phyloP scores from a whole-genome alignment of 2,329 filamentous ascomycete genomes.

The Helotiales sp. region DNA sequence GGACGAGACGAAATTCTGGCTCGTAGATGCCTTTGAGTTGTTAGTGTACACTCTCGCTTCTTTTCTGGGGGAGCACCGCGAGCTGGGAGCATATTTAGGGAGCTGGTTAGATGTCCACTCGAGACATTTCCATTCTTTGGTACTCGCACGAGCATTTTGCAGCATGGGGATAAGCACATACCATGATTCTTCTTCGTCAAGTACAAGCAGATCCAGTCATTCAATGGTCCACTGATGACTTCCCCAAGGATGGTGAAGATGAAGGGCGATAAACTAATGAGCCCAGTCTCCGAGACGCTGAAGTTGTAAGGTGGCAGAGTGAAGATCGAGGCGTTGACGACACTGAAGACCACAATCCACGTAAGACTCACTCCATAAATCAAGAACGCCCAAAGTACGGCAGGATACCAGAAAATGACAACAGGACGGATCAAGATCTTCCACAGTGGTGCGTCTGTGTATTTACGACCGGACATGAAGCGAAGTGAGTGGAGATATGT shows the following conservation, averaged over 20 bases:
- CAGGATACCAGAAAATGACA: constrained; percentile 39
- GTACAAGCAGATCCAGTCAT: constrained; percentile 31
- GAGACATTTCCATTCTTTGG: too few relatives aligned
- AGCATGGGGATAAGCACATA: too few relatives aligned
- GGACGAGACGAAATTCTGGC: constrained; percentile 49
- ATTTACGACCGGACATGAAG: constrained; percentile 34
- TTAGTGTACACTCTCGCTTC: too few relatives aligned
- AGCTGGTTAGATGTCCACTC: too few relatives aligned
- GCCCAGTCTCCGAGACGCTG: constrained; percentile 46
- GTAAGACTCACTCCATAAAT: constrained; percentile 44
- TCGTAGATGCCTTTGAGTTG: constrained; percentile 36
- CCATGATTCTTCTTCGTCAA: constrained; percentile 22
- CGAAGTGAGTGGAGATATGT: constrained; percentile 32
- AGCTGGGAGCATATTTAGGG: too few relatives aligned
- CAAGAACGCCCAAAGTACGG: constrained; percentile 39
- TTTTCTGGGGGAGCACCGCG: too few relatives aligned
- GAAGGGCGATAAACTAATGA: constrained; percentile 52
- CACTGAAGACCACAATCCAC: constrained; percentile 45
- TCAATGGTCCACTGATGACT: constrained; percentile 45
- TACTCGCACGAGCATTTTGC: too few relatives aligned
- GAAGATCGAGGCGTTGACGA: constrained; percentile 45
- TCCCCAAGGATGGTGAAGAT: constrained; percentile 47
- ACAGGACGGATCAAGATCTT: constrained; percentile 38
- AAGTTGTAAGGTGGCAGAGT: constrained; percentile 41
- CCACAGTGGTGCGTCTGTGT: constrained; percentile 35